Base-by-base conservation (phyloP, 2,329 filamentous ascomycete species). In the Nemania sp. region DNA sequence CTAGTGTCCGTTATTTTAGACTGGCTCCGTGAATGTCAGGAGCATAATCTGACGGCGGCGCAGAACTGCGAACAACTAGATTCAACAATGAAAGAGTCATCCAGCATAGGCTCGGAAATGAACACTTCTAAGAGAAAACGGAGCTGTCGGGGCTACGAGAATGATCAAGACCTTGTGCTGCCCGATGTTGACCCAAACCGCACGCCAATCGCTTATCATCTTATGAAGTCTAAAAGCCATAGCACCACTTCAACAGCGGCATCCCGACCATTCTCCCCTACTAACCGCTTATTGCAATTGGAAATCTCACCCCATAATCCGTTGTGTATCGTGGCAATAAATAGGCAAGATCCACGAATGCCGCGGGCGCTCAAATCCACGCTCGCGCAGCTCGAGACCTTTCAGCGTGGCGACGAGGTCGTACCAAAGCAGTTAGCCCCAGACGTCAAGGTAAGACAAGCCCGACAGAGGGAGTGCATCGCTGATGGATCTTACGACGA, bases 321-420 rank as follows among this genome's bases (percentile, higher is more conserved):
- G 20, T 43, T 56, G 2, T 21, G 35, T 32, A 20, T 56, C 9
- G 45, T 49, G 15, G 20, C 7, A 20, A 56, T 56, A 3, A 40
- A 49, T 13, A 39, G 15, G 15, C 34, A 20, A 21, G 54, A 56
- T 25, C 37, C 54, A 15, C 54, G 45, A 29, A 56, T 56, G 54
- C 45, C 54, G 7, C 35, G 43, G 34, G 9, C 12, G 12, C 54
- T 49, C 13, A 34, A 42, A 12, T 46, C 35, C 2, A 57, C 51
- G 37, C 47, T 57, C 11, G 17, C 35, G n/a, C 45, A 37, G 29
- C 55, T 57, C 7, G 29, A 35, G 35, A 39, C 37, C 15, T 57
- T 57, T 20, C 32, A 50, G 32, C 29, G 20, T 18, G 45, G 54
- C 13, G 9, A 13, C 18, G 40, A 45, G 32, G 37, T 52, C 48